Percentiles rank a stretch among this genome's conserved stretches.
phyloP scores from a whole-genome alignment of 139 green algal genomes.

The Chlamydomonas asymmetrica region DNA sequence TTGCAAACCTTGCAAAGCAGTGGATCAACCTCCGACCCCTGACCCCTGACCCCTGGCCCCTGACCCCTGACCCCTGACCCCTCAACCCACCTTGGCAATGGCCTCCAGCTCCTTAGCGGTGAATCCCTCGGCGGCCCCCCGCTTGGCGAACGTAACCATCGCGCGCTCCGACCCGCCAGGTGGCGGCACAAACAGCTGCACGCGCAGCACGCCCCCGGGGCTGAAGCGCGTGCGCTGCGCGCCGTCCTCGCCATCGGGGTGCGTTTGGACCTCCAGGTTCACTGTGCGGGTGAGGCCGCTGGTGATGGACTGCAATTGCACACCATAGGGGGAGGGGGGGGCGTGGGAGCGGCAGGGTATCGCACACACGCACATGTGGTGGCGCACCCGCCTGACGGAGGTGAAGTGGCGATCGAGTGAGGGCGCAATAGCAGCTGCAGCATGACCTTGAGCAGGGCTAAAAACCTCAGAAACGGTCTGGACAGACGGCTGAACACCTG shows the following conservation, averaged over 20 bases:
- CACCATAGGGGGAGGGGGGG: no score
- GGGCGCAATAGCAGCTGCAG: not conserved
- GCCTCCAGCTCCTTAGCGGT: constrained; percentile 6
- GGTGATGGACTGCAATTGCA: constrained; percentile 5
- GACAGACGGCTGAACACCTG: not conserved
- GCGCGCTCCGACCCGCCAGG: constrained; percentile 21
- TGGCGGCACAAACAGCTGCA: constrained; percentile 21
- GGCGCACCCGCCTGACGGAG: not conserved
- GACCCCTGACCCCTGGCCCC: no score
- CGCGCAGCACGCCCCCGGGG: not conserved
- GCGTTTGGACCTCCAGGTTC: constrained; percentile 22
- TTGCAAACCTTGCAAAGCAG: no score
- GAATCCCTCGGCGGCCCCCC: not conserved
- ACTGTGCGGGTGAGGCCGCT: constrained; percentile 15
- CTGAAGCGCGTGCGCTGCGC: not conserved
- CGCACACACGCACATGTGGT: not conserved
- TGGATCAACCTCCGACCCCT: no score
- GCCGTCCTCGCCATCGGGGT: not conserved
- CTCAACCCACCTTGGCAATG: constrained; percentile 2
- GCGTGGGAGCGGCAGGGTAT: not conserved
- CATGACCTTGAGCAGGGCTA: no score
- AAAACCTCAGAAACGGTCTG: no score
- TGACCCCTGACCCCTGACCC: no score
- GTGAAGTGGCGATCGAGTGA: not conserved
- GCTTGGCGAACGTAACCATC: constrained; percentile 26